Base-by-base conservation (phyloP, 805 yeast species). In the Blastobotrys terrestris region DNA sequence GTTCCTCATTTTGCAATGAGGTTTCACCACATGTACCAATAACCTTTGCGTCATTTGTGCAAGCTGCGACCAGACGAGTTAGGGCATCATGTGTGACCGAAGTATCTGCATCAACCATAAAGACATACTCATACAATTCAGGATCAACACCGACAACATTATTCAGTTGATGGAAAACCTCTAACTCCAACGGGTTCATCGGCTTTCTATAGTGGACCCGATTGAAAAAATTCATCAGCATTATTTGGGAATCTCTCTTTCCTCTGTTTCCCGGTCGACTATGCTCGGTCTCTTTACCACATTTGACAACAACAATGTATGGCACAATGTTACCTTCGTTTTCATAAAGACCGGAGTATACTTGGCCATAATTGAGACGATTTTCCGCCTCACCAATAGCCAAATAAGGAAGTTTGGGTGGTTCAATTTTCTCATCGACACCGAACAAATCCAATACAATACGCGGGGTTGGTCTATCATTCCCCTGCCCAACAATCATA, bases 21-120 rank as follows among this genome's bases (percentile, higher is more conserved):
- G 85, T 80, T 60, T 80, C 84, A 16, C 85, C 85, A 65, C 85
- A 81, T 49, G 80, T 73, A 13, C 84, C 85, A 69, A 80, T 79
- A 56, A 80, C 71, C 56, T 63, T 57, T n/a, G 80, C 78, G 59
- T 80, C 84, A 55, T 75, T 76, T n/a, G 77, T 75, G 73, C 83
- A 78, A 55, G 77, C 77, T 1, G 84, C 81, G 19, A 76, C 77
- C 72, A 80, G 72, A 52, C 81, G 77, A 44, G 80, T 78, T 54
- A 80, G 62, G 31, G 80, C 72, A 58, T 80, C 84, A 1, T 77
- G 78, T 50, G 64, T 69, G 6, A 79, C 81, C 57, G 70, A 71
- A 1, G 85, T 79, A 64, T 80, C 85, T n/a, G 85, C 85, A 65
- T 80, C 85, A 14, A 80, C 81, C 76, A 80, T 79, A 55, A 80